Conservation (phyloP, 2,329 filamentous ascomycete genomes). For the Gaeumannomyces sp. region DNA sequence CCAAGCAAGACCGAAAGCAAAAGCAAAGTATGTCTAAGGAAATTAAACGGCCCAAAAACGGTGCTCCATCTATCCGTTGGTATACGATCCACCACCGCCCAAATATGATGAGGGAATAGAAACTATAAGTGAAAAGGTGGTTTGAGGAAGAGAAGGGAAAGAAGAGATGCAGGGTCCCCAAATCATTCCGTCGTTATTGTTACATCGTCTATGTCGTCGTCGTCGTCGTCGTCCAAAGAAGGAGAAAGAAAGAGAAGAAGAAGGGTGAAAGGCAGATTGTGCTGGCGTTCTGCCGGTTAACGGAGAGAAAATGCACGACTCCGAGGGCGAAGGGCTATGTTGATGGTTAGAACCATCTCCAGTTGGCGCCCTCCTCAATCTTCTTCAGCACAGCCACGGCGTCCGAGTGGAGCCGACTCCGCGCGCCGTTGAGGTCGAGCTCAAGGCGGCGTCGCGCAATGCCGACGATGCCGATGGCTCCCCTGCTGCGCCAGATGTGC, state of each 20-base stretch:
- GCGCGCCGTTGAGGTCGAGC: slow-evolving; percentile 40
- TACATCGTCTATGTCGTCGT: neutral
- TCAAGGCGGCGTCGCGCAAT: slow-evolving; percentile 42
- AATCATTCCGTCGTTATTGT: slow-evolving; percentile 1
- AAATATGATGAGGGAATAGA: neutral
- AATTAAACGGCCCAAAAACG: neutral
- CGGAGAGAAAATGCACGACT: neutral
- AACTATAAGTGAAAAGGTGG: neutral
- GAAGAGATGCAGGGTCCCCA: neutral
- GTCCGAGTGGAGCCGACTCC: slow-evolving; percentile 43
- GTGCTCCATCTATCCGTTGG: neutral
- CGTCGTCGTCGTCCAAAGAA: neutral
- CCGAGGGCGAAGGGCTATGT: neutral
- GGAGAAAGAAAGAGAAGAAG: neutral
- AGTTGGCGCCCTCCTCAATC: slow-evolving; percentile 38
- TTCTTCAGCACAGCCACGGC: slow-evolving; percentile 46
- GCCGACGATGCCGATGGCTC: slow-evolving; percentile 39
- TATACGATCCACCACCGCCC: neutral
- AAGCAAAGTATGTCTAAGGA: neutral
- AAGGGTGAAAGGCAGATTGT: neutral
- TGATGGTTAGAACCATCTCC: slow-evolving; percentile 33
- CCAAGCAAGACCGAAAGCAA: slow-evolving; percentile 3
- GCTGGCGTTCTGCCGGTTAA: neutral
- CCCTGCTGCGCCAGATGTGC: slow-evolving; percentile 30
- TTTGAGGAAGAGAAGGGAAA: neutral